These are phyloP conservation scores for Striga asiatica DNA, from an alignment of 257 asterid species.

Conservation along the genomic window DNA sequence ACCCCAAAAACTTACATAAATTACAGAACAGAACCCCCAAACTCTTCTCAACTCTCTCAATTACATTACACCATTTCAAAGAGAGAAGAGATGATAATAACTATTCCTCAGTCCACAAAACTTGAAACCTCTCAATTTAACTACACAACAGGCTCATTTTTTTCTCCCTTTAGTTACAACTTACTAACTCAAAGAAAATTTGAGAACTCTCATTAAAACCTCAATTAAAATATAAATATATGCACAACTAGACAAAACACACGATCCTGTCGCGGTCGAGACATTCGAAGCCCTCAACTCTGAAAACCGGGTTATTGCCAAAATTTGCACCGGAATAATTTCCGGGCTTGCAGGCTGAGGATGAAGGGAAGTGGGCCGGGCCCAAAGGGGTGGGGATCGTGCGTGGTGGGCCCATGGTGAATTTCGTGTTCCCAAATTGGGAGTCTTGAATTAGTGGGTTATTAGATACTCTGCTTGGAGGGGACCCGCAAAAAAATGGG, in stretches of 20 bases:
- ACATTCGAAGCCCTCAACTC: constrained; percentile 92
- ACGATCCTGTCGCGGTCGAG: constrained; percentile 67
- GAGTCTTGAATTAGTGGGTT: constrained; percentile 96
- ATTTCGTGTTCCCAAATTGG: constrained; percentile 55
- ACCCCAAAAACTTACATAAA: constrained; percentile 23
- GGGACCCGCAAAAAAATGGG: constrained; percentile 98
- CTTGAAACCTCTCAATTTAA: constrained; percentile 30
- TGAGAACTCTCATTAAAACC: too few species aligned
- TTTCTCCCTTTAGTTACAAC: constrained; percentile 36
- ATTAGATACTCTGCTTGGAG: constrained; percentile 99
- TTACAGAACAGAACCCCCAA: constrained; percentile 4
- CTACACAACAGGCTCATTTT: constrained; percentile 25
- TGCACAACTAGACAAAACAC: constrained; percentile 22
- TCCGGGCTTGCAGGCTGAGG: constrained; percentile 51
- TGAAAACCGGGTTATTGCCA: constrained; percentile 79
- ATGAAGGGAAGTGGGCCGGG: constrained; percentile 45
- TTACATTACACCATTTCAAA: constrained; percentile 43
- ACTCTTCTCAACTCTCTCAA: constrained; percentile 24
- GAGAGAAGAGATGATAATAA: constrained; percentile 21
- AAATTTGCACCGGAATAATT: constrained; percentile 71
- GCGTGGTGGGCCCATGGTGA: constrained; percentile 46
- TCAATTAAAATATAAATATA: constrained; percentile 34
- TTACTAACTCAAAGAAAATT: too few species aligned
- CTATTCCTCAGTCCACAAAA: constrained; percentile 24
- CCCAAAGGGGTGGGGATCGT: constrained; percentile 51